Evolutionary conservation across 768 basidiomycete genomes (phyloP).

Genomic region (Daedaleopsis nitida): DNA sequence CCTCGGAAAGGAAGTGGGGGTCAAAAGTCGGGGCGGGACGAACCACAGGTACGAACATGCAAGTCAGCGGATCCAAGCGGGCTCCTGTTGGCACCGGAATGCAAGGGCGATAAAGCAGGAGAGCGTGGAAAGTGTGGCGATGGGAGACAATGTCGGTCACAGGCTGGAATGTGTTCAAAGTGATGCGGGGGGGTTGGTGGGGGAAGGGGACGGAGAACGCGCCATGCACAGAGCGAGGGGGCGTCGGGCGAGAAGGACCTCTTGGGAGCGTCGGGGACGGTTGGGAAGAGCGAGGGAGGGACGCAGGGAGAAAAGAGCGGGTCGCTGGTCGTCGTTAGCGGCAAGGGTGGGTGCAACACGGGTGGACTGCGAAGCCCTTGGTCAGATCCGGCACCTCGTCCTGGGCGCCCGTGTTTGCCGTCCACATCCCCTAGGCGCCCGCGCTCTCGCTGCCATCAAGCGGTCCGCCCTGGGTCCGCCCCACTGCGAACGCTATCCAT

Average conservation of each 20-base stretch:
- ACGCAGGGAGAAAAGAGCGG: conserved; percentile 21
- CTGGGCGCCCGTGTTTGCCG: conserved; percentile 24
- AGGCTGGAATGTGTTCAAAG: conserved; percentile 8
- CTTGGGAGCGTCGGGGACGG: conserved; percentile 1
- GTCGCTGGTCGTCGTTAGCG: conserved; percentile 24
- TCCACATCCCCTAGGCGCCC: background rate
- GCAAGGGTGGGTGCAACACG: conserved; percentile 13
- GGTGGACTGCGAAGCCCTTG: conserved; percentile 8
- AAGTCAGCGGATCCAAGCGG: conserved; percentile 19
- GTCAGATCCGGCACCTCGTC: conserved; percentile 19
- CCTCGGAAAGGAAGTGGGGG: conserved; percentile 17
- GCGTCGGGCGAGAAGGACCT: background rate
- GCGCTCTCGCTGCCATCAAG: background rate
- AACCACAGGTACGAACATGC: conserved; percentile 19
- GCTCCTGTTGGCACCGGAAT: conserved; percentile 11
- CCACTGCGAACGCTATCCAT: background rate
- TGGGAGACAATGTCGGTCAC: conserved; percentile 2
- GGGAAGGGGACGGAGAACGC: background rate
- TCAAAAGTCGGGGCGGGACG: conserved; percentile 16
- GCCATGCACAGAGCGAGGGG: conserved; percentile 5
- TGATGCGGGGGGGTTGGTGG: conserved; percentile 8
- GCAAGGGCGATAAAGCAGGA: conserved; percentile 7
- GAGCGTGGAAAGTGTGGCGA: conserved; percentile 1
- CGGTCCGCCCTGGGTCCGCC: background rate
- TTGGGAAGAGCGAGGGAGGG: conserved; percentile 8